A percentile compares a stretch with the other conserved stretches of the same genome.
These are phyloP conservation scores for Claviceps maximensis DNA, from an alignment of 2,329 filamentous ascomycete species.

Conservation along the genomic window DNA sequence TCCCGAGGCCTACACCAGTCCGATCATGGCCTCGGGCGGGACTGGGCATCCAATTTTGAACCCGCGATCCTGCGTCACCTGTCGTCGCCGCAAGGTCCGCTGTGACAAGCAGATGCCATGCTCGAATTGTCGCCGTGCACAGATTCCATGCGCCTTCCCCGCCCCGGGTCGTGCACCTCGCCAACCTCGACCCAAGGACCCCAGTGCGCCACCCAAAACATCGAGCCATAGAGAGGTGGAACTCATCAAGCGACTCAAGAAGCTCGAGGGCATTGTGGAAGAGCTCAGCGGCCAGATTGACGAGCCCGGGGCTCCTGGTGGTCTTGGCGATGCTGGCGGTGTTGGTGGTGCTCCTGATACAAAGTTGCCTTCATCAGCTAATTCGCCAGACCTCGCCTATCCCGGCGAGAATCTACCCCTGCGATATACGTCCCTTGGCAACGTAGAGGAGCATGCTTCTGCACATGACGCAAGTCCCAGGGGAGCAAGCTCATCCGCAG, in stretches of 20 bases:
- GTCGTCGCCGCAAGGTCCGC: slow-evolving; percentile 51
- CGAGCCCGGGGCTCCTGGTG: slow-evolving; percentile 25
- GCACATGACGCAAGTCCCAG: slow-evolving; percentile 11
- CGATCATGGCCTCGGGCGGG: slow-evolving; percentile 21
- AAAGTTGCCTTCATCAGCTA: slow-evolving; percentile 17
- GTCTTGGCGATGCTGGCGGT: not conserved
- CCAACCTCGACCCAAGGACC: slow-evolving; percentile 50
- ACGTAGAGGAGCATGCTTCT: slow-evolving; percentile 6
- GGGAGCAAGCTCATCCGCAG: slow-evolving; percentile 15
- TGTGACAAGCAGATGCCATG: slow-evolving; percentile 70
- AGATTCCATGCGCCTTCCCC: slow-evolving; percentile 61
- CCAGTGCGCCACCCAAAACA: slow-evolving; percentile 45
- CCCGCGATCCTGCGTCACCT: slow-evolving; percentile 37
- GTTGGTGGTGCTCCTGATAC: slow-evolving; percentile 14
- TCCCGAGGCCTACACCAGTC: slow-evolving; percentile 23
- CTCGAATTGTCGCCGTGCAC: slow-evolving; percentile 57
- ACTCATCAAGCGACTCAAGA: slow-evolving; percentile 56
- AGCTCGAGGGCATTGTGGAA: slow-evolving; percentile 64
- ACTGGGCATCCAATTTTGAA: slow-evolving; percentile 25
- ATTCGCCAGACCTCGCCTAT: slow-evolving; percentile 15
- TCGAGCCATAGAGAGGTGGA: slow-evolving; percentile 52
- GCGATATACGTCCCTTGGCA: slow-evolving; percentile 3
- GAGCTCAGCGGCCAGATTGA: slow-evolving; percentile 53
- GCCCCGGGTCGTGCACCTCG: slow-evolving; percentile 60
- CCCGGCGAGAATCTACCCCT: slow-evolving; percentile 4